Conservation (phyloP, 1,284 basidiomycete species). For the Porodaedalea pini region DNA sequence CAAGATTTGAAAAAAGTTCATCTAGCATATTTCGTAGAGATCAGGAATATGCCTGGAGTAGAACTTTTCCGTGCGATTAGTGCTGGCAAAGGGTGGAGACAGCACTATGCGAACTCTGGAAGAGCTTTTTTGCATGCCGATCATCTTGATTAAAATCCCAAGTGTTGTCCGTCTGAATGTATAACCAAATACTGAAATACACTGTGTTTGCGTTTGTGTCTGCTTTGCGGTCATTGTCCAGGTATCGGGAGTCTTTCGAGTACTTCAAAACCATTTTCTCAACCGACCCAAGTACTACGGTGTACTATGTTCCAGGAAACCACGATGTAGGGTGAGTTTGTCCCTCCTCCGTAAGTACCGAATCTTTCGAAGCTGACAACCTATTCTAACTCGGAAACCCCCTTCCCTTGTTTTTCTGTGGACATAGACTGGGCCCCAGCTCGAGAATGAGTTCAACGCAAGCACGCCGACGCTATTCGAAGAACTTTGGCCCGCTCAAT, state of each 20-base stretch:
- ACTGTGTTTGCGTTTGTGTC: neutral
- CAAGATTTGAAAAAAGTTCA: no score
- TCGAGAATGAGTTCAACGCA: constrained; percentile 38
- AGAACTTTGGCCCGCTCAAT: constrained; percentile 66
- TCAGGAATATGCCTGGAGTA: constrained; percentile 49
- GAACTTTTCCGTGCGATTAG: no score
- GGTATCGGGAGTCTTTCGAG: neutral
- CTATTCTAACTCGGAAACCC: no score
- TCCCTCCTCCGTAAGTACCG: constrained; percentile 17
- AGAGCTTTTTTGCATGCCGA: no score
- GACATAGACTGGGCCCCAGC: neutral
- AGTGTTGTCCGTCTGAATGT: neutral
- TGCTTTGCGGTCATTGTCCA: neutral
- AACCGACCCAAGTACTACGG: constrained; percentile 38
- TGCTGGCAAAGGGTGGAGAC: no score
- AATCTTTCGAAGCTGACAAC: neutral
- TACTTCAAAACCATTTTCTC: constrained; percentile 60
- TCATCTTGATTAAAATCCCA: no score
- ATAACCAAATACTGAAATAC: neutral
- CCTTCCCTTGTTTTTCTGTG: no score
- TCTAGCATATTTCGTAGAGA: constrained; percentile 54
- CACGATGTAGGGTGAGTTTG: constrained; percentile 71
- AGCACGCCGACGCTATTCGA: constrained; percentile 59
- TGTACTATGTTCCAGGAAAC: constrained; percentile 80
- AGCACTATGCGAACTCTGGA: no score